These are phyloP conservation scores for Avena insularis DNA, from an alignment of 176 grass and related monocot genomes.

Conservation along the genomic window DNA sequence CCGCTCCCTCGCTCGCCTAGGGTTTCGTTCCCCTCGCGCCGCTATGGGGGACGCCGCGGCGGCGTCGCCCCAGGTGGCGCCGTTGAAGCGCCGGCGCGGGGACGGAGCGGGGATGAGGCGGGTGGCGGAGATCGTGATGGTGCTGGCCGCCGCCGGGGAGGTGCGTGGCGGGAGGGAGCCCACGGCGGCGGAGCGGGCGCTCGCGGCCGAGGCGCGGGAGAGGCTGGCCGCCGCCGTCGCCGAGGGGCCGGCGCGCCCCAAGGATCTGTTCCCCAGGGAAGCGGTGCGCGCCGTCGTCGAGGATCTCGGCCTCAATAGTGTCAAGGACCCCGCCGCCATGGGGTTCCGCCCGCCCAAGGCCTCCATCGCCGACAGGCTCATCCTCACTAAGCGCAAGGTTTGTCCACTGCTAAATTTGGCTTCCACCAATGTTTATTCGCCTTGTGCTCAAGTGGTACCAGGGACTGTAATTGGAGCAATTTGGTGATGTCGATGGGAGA, in stretches of 20 bases:
- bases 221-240: constrained; percentile 59
- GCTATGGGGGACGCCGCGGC: constrained; percentile 51
- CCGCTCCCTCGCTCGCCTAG: constrained; percentile 38
- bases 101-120: constrained; percentile 65
- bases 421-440: background rate
- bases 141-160: constrained; percentile 77
- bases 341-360: constrained; percentile 80
- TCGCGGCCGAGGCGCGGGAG: constrained; percentile 83
- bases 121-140: constrained; percentile 96
- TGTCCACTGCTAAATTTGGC: background rate
- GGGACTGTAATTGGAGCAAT: background rate
- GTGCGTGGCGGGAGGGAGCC: constrained; percentile 80
- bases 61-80: constrained; percentile 33
- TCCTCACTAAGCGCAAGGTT: constrained; percentile 97
- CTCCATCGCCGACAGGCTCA: constrained; percentile 84
- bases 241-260: constrained; percentile 60
- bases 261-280: constrained; percentile 92
- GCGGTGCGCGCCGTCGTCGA: constrained; percentile 81
- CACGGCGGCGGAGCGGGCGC: constrained; percentile 76
- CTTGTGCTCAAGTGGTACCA: background rate
- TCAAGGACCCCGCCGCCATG: constrained; percentile 68
- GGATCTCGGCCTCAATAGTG: constrained; percentile 90
- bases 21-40: constrained; percentile 32
- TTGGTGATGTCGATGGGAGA: background rate
- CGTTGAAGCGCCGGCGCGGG: constrained; percentile 54